phyloP scores from a whole-genome alignment of 2,329 filamentous ascomycete species.

The Botrytis elliptica region DNA sequence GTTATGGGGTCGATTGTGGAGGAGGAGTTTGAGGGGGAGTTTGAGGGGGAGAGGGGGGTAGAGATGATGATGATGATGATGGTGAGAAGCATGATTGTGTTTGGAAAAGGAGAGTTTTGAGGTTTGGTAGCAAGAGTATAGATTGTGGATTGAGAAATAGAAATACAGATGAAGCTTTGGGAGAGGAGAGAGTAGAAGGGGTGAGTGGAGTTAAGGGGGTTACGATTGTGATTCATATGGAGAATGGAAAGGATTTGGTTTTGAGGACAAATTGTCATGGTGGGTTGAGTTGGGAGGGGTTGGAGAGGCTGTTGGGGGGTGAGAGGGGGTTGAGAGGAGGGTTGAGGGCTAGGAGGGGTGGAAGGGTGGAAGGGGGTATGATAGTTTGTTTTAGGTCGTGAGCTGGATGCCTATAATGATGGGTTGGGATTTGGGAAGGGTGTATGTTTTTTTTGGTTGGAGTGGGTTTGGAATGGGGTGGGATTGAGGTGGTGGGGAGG shows the following conservation, averaged over 20 bases:
- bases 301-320: neutral
- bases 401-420: neutral
- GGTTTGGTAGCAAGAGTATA: neutral
- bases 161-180: no score
- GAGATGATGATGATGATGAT: neutral
- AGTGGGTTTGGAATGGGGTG: neutral
- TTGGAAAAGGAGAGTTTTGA: conserved; percentile 30
- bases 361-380: neutral
- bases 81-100: conserved; percentile 29
- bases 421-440: neutral
- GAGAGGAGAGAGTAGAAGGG: neutral
- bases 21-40: neutral
- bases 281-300: neutral
- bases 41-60: no score
- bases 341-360: fast-evolving
- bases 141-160: neutral
- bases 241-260: conserved; percentile 31
- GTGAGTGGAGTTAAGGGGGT: conserved; percentile 28
- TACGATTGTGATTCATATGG: conserved; percentile 33
- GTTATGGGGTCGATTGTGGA: neutral
- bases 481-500: no score
- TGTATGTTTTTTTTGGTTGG: neutral
- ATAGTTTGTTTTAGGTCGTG: neutral
- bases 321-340: neutral
- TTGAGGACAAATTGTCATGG: conserved; percentile 19